These are phyloP conservation scores for Nicotiana undulata DNA, from an alignment of 257 asterid species.

Conservation along the genomic window DNA sequence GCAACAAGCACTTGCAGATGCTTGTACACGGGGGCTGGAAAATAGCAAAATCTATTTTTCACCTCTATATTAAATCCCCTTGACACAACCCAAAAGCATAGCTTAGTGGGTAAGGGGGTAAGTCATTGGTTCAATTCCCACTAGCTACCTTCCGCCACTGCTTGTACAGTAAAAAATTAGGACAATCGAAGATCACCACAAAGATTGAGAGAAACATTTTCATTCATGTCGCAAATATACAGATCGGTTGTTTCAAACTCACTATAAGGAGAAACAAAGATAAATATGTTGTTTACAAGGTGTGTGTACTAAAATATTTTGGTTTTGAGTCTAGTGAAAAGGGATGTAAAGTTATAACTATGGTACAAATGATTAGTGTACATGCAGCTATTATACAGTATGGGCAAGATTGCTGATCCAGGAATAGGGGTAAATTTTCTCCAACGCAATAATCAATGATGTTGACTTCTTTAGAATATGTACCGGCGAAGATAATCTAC, in stretches of 20 bases:
- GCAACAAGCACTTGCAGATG: not conserved
- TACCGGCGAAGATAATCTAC: conserved; percentile 76
- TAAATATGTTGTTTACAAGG: not conserved
- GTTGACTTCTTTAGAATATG: conserved; percentile 28
- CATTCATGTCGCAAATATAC: not conserved
- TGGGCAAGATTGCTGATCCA: not conserved
- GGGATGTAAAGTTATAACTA: conserved; percentile 15
- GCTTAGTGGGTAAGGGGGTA: no score
- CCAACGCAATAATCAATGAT: not conserved
- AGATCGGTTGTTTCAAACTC: not conserved
- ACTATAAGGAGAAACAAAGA: not conserved
- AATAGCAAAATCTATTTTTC: no score
- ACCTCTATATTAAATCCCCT: no score
- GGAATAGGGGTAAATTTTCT: not conserved
- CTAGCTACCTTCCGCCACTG: no score
- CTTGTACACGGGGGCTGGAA: not conserved
- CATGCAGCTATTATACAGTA: not conserved
- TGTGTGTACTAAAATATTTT: not conserved
- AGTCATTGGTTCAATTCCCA: no score
- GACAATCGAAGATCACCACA: not conserved
- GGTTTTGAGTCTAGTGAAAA: not conserved
- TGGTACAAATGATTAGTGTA: conserved; percentile 27
- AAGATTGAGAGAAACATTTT: not conserved
- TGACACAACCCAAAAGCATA: no score
- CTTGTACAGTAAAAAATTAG: not conserved